Conservation (phyloP, 257 asterid species). For the Forsythia viridissima region DNA sequence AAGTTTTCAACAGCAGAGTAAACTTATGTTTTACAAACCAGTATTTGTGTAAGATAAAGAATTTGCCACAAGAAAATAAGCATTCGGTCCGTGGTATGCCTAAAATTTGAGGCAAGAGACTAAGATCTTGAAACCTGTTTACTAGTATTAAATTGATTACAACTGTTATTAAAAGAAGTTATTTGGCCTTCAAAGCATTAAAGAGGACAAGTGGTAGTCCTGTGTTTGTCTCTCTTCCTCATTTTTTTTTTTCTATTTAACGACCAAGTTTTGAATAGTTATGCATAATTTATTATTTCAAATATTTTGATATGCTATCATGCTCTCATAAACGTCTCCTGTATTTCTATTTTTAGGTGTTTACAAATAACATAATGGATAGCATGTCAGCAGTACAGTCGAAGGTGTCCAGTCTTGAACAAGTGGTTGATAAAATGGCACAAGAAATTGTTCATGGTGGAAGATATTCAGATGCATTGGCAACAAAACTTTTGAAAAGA, state of each 20-base stretch:
- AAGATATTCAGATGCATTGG: conserved; percentile 47
- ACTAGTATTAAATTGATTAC: background rate
- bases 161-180: conserved; percentile 7
- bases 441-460: conserved; percentile 58
- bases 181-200: background rate
- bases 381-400: conserved; percentile 73
- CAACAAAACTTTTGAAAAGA: conserved; percentile 54
- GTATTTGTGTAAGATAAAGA: background rate
- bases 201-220: conserved; percentile 11
- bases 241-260: background rate
- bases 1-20: background rate
- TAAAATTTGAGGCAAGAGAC: background rate
- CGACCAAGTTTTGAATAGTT: background rate
- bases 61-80: conserved; percentile 14
- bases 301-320: background rate
- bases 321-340: background rate
- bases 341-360: conserved; percentile 49
- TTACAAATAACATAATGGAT: conserved; percentile 64
- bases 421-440: conserved; percentile 69
- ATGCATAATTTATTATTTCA: background rate
- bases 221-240: background rate
- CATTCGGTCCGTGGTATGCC: conserved; percentile 9
- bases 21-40: background rate
- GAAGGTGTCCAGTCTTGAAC: conserved; percentile 85
- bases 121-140: background rate